phyloP scores from a whole-genome alignment of 345 rosid species.

The Aquilaria malaccensis region DNA sequence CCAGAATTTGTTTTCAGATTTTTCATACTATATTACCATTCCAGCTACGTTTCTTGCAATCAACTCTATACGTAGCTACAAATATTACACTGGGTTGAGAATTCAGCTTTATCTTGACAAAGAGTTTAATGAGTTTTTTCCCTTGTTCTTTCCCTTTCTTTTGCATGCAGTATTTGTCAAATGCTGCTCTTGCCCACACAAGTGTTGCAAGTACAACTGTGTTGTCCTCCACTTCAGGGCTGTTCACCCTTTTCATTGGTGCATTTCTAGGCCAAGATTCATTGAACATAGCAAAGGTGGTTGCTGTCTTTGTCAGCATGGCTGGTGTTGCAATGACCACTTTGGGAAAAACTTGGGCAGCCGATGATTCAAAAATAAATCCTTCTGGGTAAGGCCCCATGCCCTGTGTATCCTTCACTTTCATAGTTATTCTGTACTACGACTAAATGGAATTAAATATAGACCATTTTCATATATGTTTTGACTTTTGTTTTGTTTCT shows the following conservation, averaged over 20 bases:
- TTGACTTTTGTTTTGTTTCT: neutral
- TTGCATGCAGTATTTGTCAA: constrained; percentile 73
- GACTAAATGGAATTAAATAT: constrained; percentile 4
- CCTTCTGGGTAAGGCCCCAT: constrained; percentile 48
- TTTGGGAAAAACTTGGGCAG: constrained; percentile 95
- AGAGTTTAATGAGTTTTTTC: constrained; percentile 2
- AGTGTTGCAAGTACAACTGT: constrained; percentile 99
- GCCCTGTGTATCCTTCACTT: neutral
- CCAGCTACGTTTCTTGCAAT: too few species aligned
- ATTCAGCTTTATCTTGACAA: neutral
- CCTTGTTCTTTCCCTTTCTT: constrained; percentile 3
- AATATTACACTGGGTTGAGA: constrained; percentile 3
- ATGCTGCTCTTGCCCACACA: constrained; percentile 96
- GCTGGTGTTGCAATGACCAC: constrained; percentile 98
- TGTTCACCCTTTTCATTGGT: constrained; percentile 95
- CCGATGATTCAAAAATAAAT: constrained; percentile 62
- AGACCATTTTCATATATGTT: neutral
- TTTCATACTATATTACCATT: neutral
- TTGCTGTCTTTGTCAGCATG: constrained; percentile 90
- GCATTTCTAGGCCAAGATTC: constrained; percentile 87
- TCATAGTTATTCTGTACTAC: neutral
- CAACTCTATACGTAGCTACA: neutral
- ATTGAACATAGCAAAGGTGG: constrained; percentile 70
- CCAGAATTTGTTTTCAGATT: constrained; percentile 2
- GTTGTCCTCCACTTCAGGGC: constrained; percentile 94